phyloP scores from a whole-genome alignment of 164 flowering plant species.

The Platanus orientalis region DNA sequence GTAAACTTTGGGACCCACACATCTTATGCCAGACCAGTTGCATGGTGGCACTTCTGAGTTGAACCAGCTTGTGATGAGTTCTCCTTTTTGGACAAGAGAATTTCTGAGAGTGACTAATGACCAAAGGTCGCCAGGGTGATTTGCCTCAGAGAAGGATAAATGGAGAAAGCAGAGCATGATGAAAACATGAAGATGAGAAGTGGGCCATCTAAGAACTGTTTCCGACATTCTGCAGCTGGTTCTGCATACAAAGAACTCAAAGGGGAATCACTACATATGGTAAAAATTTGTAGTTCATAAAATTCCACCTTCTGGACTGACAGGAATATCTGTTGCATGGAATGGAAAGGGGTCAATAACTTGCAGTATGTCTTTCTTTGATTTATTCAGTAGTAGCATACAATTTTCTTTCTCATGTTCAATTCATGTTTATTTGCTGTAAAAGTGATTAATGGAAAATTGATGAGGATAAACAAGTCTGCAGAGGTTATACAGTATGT shows the following conservation, averaged over 20 bases:
- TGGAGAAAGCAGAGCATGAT: conserved; percentile 7
- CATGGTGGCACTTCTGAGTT: conserved; percentile 37
- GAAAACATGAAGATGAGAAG: conserved; percentile 5
- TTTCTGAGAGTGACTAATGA: conserved; percentile 28
- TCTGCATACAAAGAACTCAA: background rate
- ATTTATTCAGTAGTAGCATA: background rate
- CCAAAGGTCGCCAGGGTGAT: conserved; percentile 19
- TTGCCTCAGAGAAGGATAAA: conserved; percentile 14
- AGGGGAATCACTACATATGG: background rate
- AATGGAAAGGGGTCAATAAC: background rate
- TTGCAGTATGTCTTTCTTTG: background rate
- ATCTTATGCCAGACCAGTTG: conserved; percentile 53
- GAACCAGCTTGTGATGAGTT: conserved; percentile 42
- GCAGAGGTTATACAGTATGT: background rate
- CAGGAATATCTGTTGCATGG: background rate
- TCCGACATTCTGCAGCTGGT: conserved; percentile 6
- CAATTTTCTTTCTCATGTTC: background rate
- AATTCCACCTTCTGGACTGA: background rate
- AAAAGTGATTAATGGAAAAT: background rate
- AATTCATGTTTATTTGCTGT: background rate
- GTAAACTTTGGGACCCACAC: conserved; percentile 33
- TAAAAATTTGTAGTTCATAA: background rate
- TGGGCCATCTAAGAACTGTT: conserved; percentile 5
- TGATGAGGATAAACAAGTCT: background rate
- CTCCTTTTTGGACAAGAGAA: conserved; percentile 21